phyloP scores from a whole-genome alignment of 352 stramenopile species.

The Phytophthora pluvialis region DNA sequence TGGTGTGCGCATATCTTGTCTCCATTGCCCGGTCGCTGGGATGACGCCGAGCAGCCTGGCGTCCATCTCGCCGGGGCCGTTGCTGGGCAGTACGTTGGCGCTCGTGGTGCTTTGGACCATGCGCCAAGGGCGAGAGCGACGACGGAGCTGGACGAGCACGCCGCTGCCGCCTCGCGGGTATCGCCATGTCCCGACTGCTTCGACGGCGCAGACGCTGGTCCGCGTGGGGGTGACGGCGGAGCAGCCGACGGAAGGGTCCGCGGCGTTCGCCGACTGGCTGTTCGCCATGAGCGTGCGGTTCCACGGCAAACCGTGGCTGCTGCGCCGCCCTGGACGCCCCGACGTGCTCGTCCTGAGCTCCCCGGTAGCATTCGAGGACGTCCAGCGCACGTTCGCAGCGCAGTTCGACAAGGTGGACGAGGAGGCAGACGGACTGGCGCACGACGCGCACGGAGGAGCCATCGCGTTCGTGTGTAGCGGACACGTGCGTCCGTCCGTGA shows the following conservation, averaged over 20 bases:
- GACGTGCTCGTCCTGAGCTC: conserved; percentile 40
- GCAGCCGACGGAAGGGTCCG: conserved; percentile 17
- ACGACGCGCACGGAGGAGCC: conserved; percentile 24
- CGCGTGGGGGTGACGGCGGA: conserved; percentile 16
- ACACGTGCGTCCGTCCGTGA: conserved; percentile 17
- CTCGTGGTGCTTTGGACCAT: conserved; percentile 29
- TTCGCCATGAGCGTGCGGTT: conserved; percentile 26
- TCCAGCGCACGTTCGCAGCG: conserved; percentile 41
- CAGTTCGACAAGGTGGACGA: conserved; percentile 53
- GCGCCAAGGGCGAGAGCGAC: conserved; percentile 16
- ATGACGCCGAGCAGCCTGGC: conserved; percentile 27
- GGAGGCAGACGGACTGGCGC: conserved; percentile 10
- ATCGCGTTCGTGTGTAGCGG: conserved; percentile 27
- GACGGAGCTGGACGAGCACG: conserved; percentile 27
- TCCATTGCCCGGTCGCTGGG: conserved; percentile 2
- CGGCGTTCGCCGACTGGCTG: conserved; percentile 33
- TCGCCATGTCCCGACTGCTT: conserved; percentile 6
- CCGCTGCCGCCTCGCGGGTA: conserved; percentile 30
- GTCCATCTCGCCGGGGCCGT: conserved; percentile 23
- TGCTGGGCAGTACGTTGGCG: conserved; percentile 33
- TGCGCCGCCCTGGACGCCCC: conserved; percentile 24
- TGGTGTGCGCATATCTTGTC: conserved; percentile 3
- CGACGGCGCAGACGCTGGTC: not conserved
- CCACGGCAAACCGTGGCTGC: conserved; percentile 33
- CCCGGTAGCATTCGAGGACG: conserved; percentile 36